These are phyloP conservation scores for Salvia miltiorrhiza DNA, from an alignment of 257 asterid genomes.

Conservation along the genomic window DNA sequence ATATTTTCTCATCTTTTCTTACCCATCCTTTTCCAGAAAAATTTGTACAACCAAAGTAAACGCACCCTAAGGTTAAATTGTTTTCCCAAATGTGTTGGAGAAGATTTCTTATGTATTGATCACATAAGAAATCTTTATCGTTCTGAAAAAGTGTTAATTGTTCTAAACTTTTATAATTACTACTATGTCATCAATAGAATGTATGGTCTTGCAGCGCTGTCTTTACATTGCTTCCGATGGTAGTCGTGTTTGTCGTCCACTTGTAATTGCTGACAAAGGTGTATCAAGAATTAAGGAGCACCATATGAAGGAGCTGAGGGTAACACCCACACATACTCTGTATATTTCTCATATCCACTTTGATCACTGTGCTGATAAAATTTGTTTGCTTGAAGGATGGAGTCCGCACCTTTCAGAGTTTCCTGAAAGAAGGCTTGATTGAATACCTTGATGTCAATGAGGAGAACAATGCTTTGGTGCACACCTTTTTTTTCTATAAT, in stretches of 20 bases:
- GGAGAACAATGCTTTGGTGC: conserved; percentile 92
- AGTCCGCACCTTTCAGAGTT: conserved; percentile 72
- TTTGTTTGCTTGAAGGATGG: conserved; percentile 68
- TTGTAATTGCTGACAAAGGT: conserved; percentile 92
- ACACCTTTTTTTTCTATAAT: conserved; percentile 21
- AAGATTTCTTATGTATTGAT: background rate
- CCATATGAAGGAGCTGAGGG: conserved; percentile 98
- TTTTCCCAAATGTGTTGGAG: conserved; percentile 1
- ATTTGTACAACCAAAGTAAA: no score
- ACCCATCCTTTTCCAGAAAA: no score
- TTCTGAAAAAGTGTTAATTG: background rate
- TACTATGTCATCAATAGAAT: background rate
- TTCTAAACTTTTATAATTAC: background rate
- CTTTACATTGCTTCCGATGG: conserved; percentile 98
- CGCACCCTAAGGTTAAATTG: no score
- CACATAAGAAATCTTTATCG: no score
- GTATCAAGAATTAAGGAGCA: conserved; percentile 87
- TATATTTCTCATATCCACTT: conserved; percentile 6
- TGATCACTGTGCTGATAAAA: conserved; percentile 17
- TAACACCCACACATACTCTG: conserved; percentile 30
- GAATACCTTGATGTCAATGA: conserved; percentile 98
- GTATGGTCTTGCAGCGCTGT: conserved; percentile 63
- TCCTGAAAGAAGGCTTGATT: conserved; percentile 79
- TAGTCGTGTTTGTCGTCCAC: conserved; percentile 98
- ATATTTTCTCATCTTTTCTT: no score